phyloP scores from a whole-genome alignment of 192 early-diverging fungal genomes.

The Mortierella alpina region DNA sequence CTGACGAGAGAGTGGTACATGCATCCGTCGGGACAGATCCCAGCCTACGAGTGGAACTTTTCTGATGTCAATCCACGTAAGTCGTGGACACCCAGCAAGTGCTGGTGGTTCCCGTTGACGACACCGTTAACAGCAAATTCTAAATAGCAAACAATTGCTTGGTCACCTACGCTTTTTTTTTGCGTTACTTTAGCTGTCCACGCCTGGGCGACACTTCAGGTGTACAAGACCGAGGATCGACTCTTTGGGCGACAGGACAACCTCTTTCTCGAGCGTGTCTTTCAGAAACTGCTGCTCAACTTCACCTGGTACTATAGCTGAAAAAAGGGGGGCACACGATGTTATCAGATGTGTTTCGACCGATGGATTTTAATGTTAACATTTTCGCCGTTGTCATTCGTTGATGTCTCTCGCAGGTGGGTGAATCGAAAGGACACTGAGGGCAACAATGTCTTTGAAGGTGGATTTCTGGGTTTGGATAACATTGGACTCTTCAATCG shows the following conservation, averaged over 20 bases:
- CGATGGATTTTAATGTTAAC: background rate
- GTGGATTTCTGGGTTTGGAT: conserved; percentile 66
- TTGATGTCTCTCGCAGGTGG: conserved; percentile 45
- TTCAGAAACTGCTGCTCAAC: conserved; percentile 47
- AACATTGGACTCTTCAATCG: conserved; percentile 70
- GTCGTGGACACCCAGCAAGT: background rate
- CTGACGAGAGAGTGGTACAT: conserved; percentile 53
- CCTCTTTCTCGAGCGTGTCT: conserved; percentile 46
- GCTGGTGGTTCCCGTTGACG: background rate
- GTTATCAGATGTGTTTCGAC: background rate
- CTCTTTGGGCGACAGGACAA: conserved; percentile 23
- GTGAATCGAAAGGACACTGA: conserved; percentile 65
- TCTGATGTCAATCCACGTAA: conserved; percentile 54
- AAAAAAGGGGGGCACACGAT: background rate
- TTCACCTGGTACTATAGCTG: conserved; percentile 33
- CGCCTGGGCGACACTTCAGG: conserved; percentile 47
- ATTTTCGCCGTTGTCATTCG: background rate
- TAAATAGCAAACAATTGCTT: background rate
- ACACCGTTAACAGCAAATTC: background rate
- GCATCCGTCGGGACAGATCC: conserved; percentile 51
- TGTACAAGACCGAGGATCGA: conserved; percentile 39
- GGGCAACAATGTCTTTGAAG: conserved; percentile 65
- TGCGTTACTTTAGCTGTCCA: conserved; percentile 45
- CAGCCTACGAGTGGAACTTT: conserved; percentile 54
- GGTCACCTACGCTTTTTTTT: background rate